Percentiles rank a stretch among this genome's conserved stretches.
Conservation (phyloP, 768 basidiomycete species). For the Hemileccinum impolitum region DNA sequence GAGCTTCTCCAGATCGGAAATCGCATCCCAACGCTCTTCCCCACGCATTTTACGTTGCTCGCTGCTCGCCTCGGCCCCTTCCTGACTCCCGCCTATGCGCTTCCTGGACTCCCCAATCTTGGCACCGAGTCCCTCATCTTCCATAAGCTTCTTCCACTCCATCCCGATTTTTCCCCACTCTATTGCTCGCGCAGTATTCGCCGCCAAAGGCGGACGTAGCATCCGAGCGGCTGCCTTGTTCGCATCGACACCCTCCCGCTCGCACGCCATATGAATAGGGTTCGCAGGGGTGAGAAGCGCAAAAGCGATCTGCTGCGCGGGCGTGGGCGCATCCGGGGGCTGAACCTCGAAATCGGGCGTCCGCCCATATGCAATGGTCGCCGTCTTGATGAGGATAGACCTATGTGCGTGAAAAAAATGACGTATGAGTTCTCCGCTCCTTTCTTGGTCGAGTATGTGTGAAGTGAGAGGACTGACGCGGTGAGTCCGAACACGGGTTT, state of each 20-base stretch:
- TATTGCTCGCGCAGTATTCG: slow-evolving; percentile 10
- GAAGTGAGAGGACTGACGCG: slow-evolving; percentile 50
- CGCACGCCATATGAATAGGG: slow-evolving; percentile 24
- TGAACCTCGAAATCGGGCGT: slow-evolving; percentile 43
- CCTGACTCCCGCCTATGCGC: background rate
- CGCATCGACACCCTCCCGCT: slow-evolving; percentile 25
- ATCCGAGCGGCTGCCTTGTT: slow-evolving; percentile 12
- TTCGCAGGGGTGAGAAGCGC: slow-evolving; percentile 35
- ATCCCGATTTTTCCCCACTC: slow-evolving; percentile 20
- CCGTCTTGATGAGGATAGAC: slow-evolving; percentile 49
- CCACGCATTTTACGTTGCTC: background rate
- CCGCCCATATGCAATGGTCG: slow-evolving; percentile 46
- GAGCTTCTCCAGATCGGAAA: slow-evolving; percentile 8
- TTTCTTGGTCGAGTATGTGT: background rate
- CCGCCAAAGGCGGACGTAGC: slow-evolving; percentile 7
- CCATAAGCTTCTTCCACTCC: slow-evolving; percentile 20
- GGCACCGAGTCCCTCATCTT: background rate
- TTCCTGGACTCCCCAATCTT: slow-evolving; percentile 8
- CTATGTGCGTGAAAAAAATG: slow-evolving; percentile 24
- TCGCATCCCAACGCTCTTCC: background rate
- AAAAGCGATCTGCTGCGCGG: slow-evolving; percentile 40
- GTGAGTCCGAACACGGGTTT: slow-evolving; percentile 90
- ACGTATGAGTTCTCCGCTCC: background rate
- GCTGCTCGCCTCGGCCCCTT: background rate
- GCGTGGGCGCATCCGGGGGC: slow-evolving; percentile 42